Base-by-base conservation (phyloP, 768 basidiomycete species). In the Guyanaporus albipodus region DNA sequence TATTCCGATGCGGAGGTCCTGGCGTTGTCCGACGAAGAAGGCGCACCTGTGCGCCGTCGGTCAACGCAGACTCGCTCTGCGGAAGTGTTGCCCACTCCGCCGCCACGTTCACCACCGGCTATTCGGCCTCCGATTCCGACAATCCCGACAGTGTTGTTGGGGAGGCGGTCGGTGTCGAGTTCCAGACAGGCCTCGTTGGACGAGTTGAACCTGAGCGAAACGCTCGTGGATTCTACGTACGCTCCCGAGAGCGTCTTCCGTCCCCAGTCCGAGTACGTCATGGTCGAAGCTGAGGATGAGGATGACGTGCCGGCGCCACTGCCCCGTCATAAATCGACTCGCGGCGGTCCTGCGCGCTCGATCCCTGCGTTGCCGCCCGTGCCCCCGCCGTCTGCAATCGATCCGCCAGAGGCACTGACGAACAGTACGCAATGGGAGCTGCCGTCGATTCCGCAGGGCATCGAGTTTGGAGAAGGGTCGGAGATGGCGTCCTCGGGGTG, bases 351-450 rank as follows among this genome's bases (percentile, higher is more conserved):
- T 6, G 17, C 53, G 1, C 60, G 59, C 15, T 48, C 49, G 8
- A 42, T 53, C 49, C 55, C 36, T 0, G 28, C 41, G 9, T 48
- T 71, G 12, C 73, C 72, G 6, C 61, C 67, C 0, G 61, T 74
- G 10, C 71, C 69, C 0, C 70, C 74, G 14, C 73, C 79, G 2
- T 62, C 62, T 8, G 52, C 60, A 43, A 52, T 65, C 6, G 65
- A 61, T 19, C 57, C 67, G 3, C 50, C 69, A 4, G 67, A 70
- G 29, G 55, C 62, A 31, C 58, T 60, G 24, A 70, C 71, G 42
- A 71, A 66, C 35, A 72, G 73, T 28, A 69, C 67, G 19, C 81
- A 80, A 53, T 85, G 83, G 83, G 86, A 86, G 51, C 64, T 84
- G 6, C 79, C 85, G 1, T 71, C 74, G 7, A 80, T 85, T 39